A percentile compares a stretch with the other conserved stretches of the same genome.
phyloP scores from a whole-genome alignment of 1,284 basidiomycete genomes.

The Malassezia sp. region DNA sequence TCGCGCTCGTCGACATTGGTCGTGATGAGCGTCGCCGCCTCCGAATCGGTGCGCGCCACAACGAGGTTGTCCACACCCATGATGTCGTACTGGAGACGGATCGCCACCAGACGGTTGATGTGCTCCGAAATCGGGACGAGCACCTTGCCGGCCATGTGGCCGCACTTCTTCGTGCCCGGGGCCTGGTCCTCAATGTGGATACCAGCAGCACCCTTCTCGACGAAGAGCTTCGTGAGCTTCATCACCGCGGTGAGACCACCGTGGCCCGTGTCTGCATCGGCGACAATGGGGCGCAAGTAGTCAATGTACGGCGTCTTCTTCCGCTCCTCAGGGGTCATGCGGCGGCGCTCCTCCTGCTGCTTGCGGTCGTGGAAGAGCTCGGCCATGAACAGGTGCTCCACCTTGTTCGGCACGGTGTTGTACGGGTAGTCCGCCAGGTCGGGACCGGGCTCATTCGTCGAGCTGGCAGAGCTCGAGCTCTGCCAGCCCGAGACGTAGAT shows the following conservation, averaged over 20 bases:
- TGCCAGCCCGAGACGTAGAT: slow-evolving; percentile 48
- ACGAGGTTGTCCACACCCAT: slow-evolving; percentile 68
- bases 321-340: slow-evolving; percentile 30
- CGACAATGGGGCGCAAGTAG: slow-evolving; percentile 44
- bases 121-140: slow-evolving; percentile 61
- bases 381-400: slow-evolving; percentile 46
- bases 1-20: slow-evolving; percentile 93
- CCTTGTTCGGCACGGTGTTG: slow-evolving; percentile 73
- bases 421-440: slow-evolving; percentile 82
- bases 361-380: slow-evolving; percentile 46
- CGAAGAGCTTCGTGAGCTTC: slow-evolving; percentile 87
- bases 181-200: slow-evolving; percentile 87
- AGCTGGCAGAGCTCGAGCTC: slow-evolving; percentile 41
- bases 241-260: slow-evolving; percentile 88
- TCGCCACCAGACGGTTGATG: slow-evolving; percentile 66
- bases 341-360: slow-evolving; percentile 42
- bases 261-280: slow-evolving; percentile 56
- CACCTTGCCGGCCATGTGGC: slow-evolving; percentile 63
- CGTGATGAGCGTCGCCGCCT: slow-evolving; percentile 91
- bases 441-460: slow-evolving; percentile 46
- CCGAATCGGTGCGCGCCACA: slow-evolving; percentile 64
- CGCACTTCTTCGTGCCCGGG: slow-evolving; percentile 63
- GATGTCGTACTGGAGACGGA: slow-evolving; percentile 66
- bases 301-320: slow-evolving; percentile 43
- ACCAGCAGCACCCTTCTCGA: slow-evolving; percentile 75